Percentiles rank a stretch among this genome's conserved stretches.
These are phyloP conservation scores for Xylaria scruposa DNA, from an alignment of 495 filamentous ascomycete genomes.

Conservation along the genomic window DNA sequence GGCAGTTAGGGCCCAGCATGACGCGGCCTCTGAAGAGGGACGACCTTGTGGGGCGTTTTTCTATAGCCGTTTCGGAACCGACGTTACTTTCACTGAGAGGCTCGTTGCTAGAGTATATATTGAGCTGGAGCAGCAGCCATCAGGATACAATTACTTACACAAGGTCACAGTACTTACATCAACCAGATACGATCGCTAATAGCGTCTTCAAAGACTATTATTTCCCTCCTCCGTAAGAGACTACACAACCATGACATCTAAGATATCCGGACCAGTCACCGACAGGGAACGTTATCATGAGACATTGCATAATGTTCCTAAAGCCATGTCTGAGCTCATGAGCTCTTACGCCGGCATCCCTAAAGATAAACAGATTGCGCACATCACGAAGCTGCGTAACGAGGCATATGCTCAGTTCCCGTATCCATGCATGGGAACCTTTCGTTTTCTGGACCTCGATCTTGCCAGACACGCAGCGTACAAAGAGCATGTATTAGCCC, in stretches of 20 bases:
- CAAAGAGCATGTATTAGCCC: constrained; percentile 37
- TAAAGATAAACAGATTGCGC: constrained; percentile 26
- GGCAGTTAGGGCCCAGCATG: neutral
- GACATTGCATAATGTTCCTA: constrained; percentile 28
- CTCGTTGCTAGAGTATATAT: no score
- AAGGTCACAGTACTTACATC: no score
- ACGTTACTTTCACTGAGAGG: neutral
- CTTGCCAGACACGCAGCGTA: constrained; percentile 34
- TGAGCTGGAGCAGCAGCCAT: no score
- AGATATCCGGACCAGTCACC: neutral
- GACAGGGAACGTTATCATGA: constrained; percentile 15
- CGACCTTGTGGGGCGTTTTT: neutral
- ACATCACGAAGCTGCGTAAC: constrained; percentile 35
- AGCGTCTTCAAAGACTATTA: neutral
- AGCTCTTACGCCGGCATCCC: constrained; percentile 32
- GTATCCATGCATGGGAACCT: constrained; percentile 52
- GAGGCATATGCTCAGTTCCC: constrained; percentile 34
- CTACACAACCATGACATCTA: constrained; percentile 8
- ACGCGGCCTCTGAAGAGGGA: neutral
- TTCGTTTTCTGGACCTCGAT: constrained; percentile 48
- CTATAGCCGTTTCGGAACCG: constrained; percentile 21
- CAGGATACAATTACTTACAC: no score
- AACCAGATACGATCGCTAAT: no score
- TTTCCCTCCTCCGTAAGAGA: neutral
- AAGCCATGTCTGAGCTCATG: constrained; percentile 29